Conservation (phyloP, 495 filamentous ascomycete genomes). For the Penicillium argentinense region DNA sequence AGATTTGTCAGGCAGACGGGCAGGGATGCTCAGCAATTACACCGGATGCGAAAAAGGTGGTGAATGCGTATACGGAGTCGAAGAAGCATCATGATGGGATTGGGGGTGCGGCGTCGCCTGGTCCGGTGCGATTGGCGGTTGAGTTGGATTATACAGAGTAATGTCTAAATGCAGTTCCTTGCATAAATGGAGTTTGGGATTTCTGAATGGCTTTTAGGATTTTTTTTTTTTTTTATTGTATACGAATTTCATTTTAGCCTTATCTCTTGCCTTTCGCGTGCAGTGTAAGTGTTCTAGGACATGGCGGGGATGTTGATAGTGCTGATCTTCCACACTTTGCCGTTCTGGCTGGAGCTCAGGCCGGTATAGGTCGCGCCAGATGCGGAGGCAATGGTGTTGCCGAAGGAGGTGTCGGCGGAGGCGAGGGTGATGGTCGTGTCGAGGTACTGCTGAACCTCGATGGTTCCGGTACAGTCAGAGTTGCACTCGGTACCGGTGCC, state of each 20-base stretch:
- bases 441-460: slow-evolving; percentile 33
- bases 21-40: slow-evolving; percentile 37
- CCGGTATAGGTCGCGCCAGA: slow-evolving; percentile 29
- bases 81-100: slow-evolving; percentile 35
- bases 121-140: slow-evolving; percentile 31
- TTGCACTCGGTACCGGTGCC: slow-evolving; percentile 41
- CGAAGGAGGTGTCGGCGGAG: slow-evolving; percentile 32
- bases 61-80: slow-evolving; percentile 34
- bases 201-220: neutral
- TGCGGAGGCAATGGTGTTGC: slow-evolving; percentile 31
- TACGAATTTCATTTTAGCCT: slow-evolving; percentile 3
- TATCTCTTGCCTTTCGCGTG: neutral
- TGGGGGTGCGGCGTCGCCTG: slow-evolving; percentile 30
- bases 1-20: slow-evolving; percentile 33
- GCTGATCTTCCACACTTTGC: slow-evolving; percentile 37
- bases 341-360: slow-evolving; percentile 28
- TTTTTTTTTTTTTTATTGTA: neutral
- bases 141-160: slow-evolving; percentile 34
- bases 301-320: slow-evolving; percentile 36
- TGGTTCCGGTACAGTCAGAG: slow-evolving; percentile 32
- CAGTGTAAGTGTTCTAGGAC: too few species aligned
- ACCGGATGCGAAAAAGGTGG: slow-evolving; percentile 25
- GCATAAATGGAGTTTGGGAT: neutral
- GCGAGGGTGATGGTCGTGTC: slow-evolving; percentile 37
- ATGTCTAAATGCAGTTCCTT: slow-evolving; percentile 3